A percentile compares a stretch with the other conserved stretches of the same genome.
Evolutionary conservation across 257 asterid genomes (phyloP).

Genomic region (Jacaranda mimosifolia): DNA sequence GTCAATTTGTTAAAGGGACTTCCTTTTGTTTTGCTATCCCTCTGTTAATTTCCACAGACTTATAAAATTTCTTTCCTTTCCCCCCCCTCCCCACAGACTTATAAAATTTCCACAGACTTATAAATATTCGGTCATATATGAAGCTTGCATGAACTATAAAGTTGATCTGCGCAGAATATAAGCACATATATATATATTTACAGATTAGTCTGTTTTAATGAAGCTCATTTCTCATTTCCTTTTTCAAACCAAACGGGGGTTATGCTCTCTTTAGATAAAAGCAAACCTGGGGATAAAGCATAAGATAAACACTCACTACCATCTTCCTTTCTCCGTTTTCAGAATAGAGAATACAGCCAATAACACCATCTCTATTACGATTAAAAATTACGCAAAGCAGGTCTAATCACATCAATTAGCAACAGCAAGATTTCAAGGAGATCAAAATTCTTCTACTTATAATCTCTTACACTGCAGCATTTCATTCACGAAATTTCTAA

Average conservation of each 20-base stretch:
- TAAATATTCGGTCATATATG: background rate
- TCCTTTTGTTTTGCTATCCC: too few species aligned
- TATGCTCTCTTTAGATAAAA: too few species aligned
- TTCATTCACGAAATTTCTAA: background rate
- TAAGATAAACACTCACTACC: background rate
- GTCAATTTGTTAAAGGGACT: too few species aligned
- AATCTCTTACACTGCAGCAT: background rate
- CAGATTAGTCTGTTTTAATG: too few species aligned
- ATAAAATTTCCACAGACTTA: too few species aligned
- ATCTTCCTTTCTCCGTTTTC: background rate
- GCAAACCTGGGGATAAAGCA: background rate
- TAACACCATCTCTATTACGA: background rate
- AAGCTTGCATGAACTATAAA: constrained; percentile 15
- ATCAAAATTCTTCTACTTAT: background rate
- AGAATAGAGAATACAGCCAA: background rate
- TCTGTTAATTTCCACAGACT: too few species aligned
- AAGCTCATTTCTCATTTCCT: too few species aligned
- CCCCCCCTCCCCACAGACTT: too few species aligned
- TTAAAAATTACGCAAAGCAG: background rate
- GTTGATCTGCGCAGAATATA: too few species aligned
- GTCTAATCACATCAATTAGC: constrained; percentile 5
- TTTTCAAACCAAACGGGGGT: too few species aligned
- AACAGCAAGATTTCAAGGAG: background rate
- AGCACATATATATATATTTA: too few species aligned
- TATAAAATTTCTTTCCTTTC: too few species aligned